Evolutionary conservation across 805 yeast species (phyloP), one percentile per base, ranked within the genome.

Genomic region (Blastobotrys parvus): DNA sequence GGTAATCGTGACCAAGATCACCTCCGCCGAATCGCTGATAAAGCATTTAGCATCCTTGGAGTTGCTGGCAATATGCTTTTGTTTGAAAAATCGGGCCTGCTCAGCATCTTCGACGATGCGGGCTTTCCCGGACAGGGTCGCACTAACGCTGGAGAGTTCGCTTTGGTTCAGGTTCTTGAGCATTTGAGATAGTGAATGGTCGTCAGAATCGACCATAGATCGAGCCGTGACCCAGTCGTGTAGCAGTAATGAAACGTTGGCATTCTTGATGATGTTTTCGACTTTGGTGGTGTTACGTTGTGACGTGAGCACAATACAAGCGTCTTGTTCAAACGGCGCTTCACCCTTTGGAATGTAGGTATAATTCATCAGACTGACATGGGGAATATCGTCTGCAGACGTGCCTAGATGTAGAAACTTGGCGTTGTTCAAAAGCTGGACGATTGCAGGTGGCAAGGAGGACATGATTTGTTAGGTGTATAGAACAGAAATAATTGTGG

Each of bases 281-380:
- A 73, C 85, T 63, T 89, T 90, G 46, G 77, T 77, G 7, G 97
- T 86, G 42, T 72, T 64, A 45, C 72, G 74, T 1, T 80, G 79
- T 1, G 94, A 78, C 2, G 95, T 78, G 45, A 89, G 68, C 15
- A 90, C 75, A 39, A 88, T 75, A 50, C 70, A 72, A 18, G 56
- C 59, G 32, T 68, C 69, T 10, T 60, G 63, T 19, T 61, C 63
- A 37, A 63, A 62, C 44, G 66, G 68, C 17, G 55, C 53, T 16
- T 60, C 54, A 31, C 61, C 56, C 13, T 60, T 44, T 35, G 59
- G 57, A 2, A 81, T 62, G 58, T 78, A 85, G 3, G 89, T 79
- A 62, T 85, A 90, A 63, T 86, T 90, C 97, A 90, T 90, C 49
- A 90, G 70, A 16, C 92, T 76, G 2, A 88, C 95, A 47, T 89